Evolutionary conservation across 352 stramenopile genomes (phyloP), one percentile per base, ranked within the genome.

Genomic region (Phytophthora citricola): DNA sequence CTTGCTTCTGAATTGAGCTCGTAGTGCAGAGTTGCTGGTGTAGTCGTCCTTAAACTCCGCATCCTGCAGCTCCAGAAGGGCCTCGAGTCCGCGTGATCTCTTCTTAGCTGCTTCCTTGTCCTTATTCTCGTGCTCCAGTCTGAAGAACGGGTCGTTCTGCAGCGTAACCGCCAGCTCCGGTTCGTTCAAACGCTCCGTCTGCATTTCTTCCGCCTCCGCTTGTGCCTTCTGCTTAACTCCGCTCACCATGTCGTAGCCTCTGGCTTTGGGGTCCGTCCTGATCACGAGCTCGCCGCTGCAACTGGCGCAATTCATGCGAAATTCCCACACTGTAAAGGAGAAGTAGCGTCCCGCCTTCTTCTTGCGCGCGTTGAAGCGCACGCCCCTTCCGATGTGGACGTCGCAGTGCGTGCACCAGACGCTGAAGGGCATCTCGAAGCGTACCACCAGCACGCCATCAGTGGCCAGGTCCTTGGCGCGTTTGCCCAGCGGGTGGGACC

Each of bases 381-480:
- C 98, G 58, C 90, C 90, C 44, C 83, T 78, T 11, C 82, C 87
- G 61, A 95, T 93, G 66, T 91, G 81, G 15, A 41, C 64, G 29
- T 82, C 56, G 69, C 87, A 95, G 66, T 90, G 69, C 0, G 77
- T 70, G 64, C 94, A 98, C 90, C 95, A 99, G 55, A 97, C 91
- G 80, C 98, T 87, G 69, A 98, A 98, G 9, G 97, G 97, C 63
- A 99, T 93, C 83, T 99, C 98, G 73, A 99, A 99, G 67, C 98
- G 92, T 49, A 99, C 96, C 26, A 99, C 89, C 45, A 94, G 83
- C 44, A 92, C 83, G 56, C 96, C 91, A 50, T 98, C 80, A 77
- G 98, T 95, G 14, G 32, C 41, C 29, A 77, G 27, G 1, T 52
- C 22, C 63, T 97, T 93, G 14, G 83, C 85, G 41, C 88, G 84